Percentiles rank a stretch among this genome's conserved stretches.
Conservation (phyloP, 1,284 basidiomycete species). For the Sporisorium scitamineum region DNA sequence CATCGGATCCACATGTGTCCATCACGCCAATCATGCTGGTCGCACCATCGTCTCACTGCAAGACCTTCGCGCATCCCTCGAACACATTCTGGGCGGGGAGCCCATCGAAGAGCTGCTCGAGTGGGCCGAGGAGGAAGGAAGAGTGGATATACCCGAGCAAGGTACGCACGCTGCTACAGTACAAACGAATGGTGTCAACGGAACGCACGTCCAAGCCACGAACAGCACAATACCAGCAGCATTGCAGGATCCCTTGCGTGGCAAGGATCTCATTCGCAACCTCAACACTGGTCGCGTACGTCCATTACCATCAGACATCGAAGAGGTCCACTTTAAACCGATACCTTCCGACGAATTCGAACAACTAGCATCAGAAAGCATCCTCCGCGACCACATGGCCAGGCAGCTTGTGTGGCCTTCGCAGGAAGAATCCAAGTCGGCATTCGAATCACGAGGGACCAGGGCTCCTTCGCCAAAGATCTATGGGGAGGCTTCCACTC, state of each 20-base stretch:
- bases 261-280: conserved; percentile 39
- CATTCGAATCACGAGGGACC: background rate
- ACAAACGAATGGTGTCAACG: conserved; percentile 21
- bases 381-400: conserved; percentile 24
- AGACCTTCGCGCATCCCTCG: conserved; percentile 50
- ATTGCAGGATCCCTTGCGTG: conserved; percentile 41
- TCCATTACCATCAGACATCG: conserved; percentile 22
- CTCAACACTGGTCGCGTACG: conserved; percentile 28
- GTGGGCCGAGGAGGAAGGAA: conserved; percentile 57
- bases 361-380: conserved; percentile 28
- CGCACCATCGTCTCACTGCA: conserved; percentile 38
- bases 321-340: conserved; percentile 24
- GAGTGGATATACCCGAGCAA: conserved; percentile 7
- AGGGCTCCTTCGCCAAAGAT: background rate
- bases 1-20: conserved; percentile 37
- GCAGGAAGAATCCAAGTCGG: background rate
- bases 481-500: conserved; percentile 16
- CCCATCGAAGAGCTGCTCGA: conserved; percentile 50
- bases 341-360: conserved; percentile 22
- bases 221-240: conserved; percentile 17
- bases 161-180: background rate
- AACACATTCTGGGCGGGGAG: conserved; percentile 54
- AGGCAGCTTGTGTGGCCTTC: conserved; percentile 38
- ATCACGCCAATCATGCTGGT: conserved; percentile 50
- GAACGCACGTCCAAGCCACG: conserved; percentile 4